These are phyloP conservation scores for Blastomyces emzantsi DNA, from an alignment of 2,329 filamentous ascomycete species.

Conservation along the genomic window DNA sequence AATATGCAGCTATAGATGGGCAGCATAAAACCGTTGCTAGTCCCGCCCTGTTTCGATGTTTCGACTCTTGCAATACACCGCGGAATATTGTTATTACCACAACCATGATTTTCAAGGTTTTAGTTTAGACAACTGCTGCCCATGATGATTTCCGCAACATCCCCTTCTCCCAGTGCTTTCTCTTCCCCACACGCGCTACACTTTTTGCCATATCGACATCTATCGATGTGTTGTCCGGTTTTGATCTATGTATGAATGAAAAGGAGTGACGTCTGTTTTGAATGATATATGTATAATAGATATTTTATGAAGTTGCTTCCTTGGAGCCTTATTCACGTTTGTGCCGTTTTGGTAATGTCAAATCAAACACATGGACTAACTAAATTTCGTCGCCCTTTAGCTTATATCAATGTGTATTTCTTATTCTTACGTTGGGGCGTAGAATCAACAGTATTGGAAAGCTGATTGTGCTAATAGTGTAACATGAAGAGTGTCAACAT, in stretches of 20 bases:
- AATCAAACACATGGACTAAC: too few relatives aligned
- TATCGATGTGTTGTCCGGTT: neutral
- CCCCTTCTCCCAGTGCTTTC: neutral
- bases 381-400: too few relatives aligned
- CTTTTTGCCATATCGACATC: neutral
- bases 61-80: neutral
- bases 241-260: neutral
- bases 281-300: neutral
- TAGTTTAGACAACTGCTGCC: neutral
- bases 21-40: neutral
- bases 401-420: too few relatives aligned
- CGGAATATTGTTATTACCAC: neutral
- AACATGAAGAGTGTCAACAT: too few relatives aligned
- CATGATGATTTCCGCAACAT: neutral
- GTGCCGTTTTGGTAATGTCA: too few relatives aligned
- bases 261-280: neutral
- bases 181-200: neutral
- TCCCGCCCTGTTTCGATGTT: too few relatives aligned
- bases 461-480: too few relatives aligned
- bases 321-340: too few relatives aligned
- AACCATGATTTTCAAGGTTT: neutral
- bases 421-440: too few relatives aligned
- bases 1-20: neutral
- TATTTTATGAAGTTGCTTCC: neutral
- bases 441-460: too few relatives aligned